phyloP scores from a whole-genome alignment of 805 yeast genomes.

The Henningerozyma blattae region DNA sequence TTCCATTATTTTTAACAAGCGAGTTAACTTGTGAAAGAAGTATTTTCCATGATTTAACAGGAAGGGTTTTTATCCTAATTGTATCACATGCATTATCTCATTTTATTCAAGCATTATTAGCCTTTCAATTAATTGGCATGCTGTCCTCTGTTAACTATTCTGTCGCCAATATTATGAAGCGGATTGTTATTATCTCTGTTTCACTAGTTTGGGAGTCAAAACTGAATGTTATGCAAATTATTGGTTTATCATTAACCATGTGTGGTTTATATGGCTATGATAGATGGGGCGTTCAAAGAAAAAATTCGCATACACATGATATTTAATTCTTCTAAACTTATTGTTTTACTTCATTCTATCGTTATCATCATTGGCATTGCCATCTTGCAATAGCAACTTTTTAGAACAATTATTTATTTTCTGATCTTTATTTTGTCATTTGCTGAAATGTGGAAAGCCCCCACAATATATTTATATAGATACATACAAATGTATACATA shows the following conservation, averaged over 20 bases:
- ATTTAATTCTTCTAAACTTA: background rate
- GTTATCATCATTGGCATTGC: too few species aligned
- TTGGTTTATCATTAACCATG: conserved; percentile 46
- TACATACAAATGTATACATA: background rate
- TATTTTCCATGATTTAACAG: conserved; percentile 21
- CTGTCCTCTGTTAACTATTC: conserved; percentile 70
- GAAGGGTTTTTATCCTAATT: conserved; percentile 27
- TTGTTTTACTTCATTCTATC: too few species aligned
- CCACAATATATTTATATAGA: too few species aligned
- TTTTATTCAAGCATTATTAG: conserved; percentile 60
- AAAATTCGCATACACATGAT: conserved; percentile 3
- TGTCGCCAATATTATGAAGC: conserved; percentile 63
- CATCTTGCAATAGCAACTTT: too few species aligned
- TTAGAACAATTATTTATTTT: too few species aligned
- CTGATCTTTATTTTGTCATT: too few species aligned
- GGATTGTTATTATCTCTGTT: conserved; percentile 57
- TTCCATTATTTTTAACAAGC: conserved; percentile 51
- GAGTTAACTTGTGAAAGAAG: conserved; percentile 28
- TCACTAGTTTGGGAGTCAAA: conserved; percentile 55
- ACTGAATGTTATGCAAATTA: conserved; percentile 29
- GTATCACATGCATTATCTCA: conserved; percentile 57
- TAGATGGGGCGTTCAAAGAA: conserved; percentile 40
- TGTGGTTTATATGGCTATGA: conserved; percentile 61
- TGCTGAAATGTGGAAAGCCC: too few species aligned
- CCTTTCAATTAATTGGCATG: conserved; percentile 63